Percentiles rank a stretch among this genome's conserved stretches.
These are phyloP conservation scores for Novakomyces olei DNA, from an alignment of 805 yeast genomes.

Conservation along the genomic window DNA sequence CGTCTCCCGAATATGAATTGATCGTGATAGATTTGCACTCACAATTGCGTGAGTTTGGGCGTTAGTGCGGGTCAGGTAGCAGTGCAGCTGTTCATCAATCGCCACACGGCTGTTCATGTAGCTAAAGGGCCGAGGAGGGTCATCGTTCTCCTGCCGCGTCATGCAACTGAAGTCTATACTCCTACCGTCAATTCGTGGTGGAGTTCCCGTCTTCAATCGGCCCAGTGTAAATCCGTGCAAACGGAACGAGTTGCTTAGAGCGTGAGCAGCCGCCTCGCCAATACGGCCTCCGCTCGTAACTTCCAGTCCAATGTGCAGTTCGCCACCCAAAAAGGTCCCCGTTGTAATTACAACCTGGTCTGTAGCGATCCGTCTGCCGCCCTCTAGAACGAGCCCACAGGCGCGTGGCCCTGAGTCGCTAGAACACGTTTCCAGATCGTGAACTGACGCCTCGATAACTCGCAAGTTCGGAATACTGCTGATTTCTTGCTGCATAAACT, in stretches of 20 bases:
- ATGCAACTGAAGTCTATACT: conserved; percentile 49
- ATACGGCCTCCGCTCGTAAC: conserved; percentile 78
- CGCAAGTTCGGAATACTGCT: conserved; percentile 23
- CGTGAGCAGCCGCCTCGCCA: conserved; percentile 80
- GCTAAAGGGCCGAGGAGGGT: conserved; percentile 78
- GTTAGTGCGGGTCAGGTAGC: conserved; percentile 65
- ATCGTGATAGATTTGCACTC: conserved; percentile 46
- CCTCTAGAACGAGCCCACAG: conserved; percentile 50
- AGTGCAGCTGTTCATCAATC: conserved; percentile 30
- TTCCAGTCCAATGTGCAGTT: conserved; percentile 71
- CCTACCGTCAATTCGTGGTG: conserved; percentile 58
- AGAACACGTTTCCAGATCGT: conserved; percentile 36
- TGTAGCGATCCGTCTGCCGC: conserved; percentile 40
- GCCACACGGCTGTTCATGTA: conserved; percentile 49
- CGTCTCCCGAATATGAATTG: conserved; percentile 79
- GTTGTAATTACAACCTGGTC: conserved; percentile 70
- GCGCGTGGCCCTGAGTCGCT: background rate
- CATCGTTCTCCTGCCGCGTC: conserved; percentile 55
- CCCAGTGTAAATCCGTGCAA: conserved; percentile 69
- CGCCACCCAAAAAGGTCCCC: conserved; percentile 88
- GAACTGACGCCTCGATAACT: conserved; percentile 54
- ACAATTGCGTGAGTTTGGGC: conserved; percentile 49
- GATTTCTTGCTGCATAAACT: conserved; percentile 56
- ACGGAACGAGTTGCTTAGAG: conserved; percentile 55
- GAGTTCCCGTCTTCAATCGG: conserved; percentile 89